phyloP scores from a whole-genome alignment of 2,329 filamentous ascomycete species.

The Cladosporium austrohemisphaericum region DNA sequence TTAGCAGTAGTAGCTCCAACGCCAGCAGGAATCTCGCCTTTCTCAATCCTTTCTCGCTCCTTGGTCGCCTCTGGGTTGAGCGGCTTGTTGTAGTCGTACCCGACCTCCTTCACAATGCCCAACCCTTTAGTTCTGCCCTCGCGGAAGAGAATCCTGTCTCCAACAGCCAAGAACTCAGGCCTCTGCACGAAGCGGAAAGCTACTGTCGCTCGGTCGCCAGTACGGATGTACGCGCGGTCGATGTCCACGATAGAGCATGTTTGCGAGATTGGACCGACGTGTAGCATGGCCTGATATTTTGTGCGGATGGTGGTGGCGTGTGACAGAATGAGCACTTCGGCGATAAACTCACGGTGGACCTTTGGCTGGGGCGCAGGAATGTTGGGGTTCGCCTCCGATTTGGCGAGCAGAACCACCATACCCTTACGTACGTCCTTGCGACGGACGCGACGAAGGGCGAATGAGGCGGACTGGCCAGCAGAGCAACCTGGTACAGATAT shows the following conservation, averaged over 20 bases:
- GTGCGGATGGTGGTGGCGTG: conserved; percentile 96
- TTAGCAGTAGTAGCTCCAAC: conserved; percentile 9
- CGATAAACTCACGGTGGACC: conserved; percentile 50
- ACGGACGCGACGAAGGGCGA: conserved; percentile 81
- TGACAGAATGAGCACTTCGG: conserved; percentile 87
- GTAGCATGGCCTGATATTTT: conserved; percentile 96
- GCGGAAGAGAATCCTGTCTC: conserved; percentile 85
- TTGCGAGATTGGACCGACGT: conserved; percentile 90
- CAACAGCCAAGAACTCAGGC: conserved; percentile 85
- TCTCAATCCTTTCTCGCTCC: conserved; percentile 19
- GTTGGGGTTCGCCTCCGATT: conserved; percentile 56
- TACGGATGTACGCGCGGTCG: conserved; percentile 90
- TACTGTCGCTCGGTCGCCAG: conserved; percentile 87
- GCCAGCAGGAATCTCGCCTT: conserved; percentile 11
- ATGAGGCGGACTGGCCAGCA: conserved; percentile 88
- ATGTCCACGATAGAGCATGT: conserved; percentile 98
- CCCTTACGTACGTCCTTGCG: conserved; percentile 94
- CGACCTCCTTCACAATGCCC: conserved; percentile 87
- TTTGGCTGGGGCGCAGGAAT: conserved; percentile 44
- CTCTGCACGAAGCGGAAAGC: conserved; percentile 93
- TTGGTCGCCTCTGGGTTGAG: conserved; percentile 38
- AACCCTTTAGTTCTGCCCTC: conserved; percentile 94
- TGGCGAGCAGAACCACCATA: conserved; percentile 90
- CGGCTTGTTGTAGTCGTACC: conserved; percentile 67
- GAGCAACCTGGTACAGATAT: conserved; percentile 83